Evolutionary conservation across 208 protist species (phyloP).

Genomic region (Leishmania mexicana): DNA sequence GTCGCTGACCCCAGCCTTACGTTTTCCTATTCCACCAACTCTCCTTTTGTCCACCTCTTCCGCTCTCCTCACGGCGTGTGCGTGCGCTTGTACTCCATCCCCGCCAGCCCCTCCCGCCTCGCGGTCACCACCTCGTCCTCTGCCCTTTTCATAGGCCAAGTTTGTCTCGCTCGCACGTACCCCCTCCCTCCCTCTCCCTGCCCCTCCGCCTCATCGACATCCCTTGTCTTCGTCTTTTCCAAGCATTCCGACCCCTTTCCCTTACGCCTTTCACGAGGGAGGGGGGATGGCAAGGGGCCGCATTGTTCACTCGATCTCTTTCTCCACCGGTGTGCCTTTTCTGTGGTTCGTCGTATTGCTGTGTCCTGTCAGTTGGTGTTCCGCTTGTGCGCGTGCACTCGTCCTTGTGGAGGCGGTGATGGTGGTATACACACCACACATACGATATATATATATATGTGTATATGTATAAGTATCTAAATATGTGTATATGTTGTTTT

Average conservation of each 20-base stretch:
- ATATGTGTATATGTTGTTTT: slow-evolving; percentile 1
- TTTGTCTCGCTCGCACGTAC: not conserved
- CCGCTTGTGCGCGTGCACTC: too few species aligned
- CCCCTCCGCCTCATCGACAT: too few species aligned
- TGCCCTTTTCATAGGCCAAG: not conserved
- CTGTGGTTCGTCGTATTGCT: not conserved
- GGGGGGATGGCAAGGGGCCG: not conserved
- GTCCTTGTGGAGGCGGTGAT: too few species aligned
- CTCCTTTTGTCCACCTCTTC: not conserved
- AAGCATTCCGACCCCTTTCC: not conserved
- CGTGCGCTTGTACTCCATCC: not conserved
- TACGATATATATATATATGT: not conserved
- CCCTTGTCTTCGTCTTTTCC: not conserved
- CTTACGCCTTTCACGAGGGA: not conserved
- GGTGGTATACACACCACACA: too few species aligned
- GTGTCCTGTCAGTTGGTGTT: not conserved
- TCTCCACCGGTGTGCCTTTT: not conserved
- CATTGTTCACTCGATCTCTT: not conserved
- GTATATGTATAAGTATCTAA: not conserved
- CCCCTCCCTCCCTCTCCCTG: not conserved
- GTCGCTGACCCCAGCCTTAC: not conserved
- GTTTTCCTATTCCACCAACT: not conserved
- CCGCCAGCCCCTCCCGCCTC: not conserved
- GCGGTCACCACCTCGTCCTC: not conserved
- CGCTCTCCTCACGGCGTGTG: not conserved